Conservation (phyloP, 805 yeast genomes). For the Yarrowia sp. region DNA sequence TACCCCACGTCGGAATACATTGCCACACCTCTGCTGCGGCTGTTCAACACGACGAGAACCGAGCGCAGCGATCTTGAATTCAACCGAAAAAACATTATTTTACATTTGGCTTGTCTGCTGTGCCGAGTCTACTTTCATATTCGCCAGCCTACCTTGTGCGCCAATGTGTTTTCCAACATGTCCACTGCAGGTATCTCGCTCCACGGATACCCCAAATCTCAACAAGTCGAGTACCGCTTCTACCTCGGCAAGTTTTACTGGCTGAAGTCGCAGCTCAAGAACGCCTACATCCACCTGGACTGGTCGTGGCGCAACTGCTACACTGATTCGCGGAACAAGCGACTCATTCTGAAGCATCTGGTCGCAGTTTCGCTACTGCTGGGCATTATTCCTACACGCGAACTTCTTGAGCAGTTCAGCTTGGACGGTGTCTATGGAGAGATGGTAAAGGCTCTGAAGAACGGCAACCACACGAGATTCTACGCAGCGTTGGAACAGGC, state of each 20-base stretch:
- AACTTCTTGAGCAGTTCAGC: slow-evolving; percentile 34
- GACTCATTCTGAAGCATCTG: slow-evolving; percentile 48
- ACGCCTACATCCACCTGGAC: slow-evolving; percentile 53
- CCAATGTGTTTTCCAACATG: slow-evolving; percentile 56
- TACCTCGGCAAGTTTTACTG: slow-evolving; percentile 57
- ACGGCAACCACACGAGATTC: slow-evolving; percentile 42
- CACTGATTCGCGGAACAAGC: slow-evolving; percentile 39
- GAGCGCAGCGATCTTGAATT: slow-evolving; percentile 38
- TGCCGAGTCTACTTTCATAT: slow-evolving; percentile 54
- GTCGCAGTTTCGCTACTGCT: slow-evolving; percentile 54
- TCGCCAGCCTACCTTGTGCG: slow-evolving; percentile 39
- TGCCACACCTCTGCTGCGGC: slow-evolving; percentile 54
- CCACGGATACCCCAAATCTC: slow-evolving; percentile 44
- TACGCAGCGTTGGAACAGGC: slow-evolving; percentile 40
- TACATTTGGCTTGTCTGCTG: slow-evolving; percentile 53
- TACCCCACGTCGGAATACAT: slow-evolving; percentile 44
- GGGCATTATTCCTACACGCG: slow-evolving; percentile 51
- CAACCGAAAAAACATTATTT: slow-evolving; percentile 49
- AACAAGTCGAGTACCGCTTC: slow-evolving; percentile 56
- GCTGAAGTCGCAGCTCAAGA: slow-evolving; percentile 50
- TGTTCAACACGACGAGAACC: slow-evolving; percentile 61
- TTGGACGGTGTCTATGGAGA: slow-evolving; percentile 42
- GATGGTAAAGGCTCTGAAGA: slow-evolving; percentile 42
- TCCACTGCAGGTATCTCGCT: slow-evolving; percentile 48
- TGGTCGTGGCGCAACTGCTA: slow-evolving; percentile 52